Evolutionary conservation across 169 alveolate species (phyloP), one percentile per base, ranked within the genome.

Genomic region (Plasmodium blacklocki): DNA sequence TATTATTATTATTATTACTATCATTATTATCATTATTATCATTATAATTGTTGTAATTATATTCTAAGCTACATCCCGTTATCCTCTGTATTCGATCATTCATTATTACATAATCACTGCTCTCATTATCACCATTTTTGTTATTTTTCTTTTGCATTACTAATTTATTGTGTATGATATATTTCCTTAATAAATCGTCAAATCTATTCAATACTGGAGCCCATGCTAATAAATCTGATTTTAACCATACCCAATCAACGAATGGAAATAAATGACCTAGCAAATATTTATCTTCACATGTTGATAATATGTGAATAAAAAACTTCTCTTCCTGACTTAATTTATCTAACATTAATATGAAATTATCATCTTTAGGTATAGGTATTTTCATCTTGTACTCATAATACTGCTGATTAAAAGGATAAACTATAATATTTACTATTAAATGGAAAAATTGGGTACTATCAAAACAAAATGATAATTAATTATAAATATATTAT

Each of bases 241-340:
- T 93, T 47, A 88, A 90, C 96, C 96, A 94, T 26, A 94, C 94
- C 96, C 96, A 94, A 29, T 94, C 96, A n/a, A 95, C 89, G 54
- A 94, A 94, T 8, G 94, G 83, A 49, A 75, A 72, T 47, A 94
- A 88, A 70, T 94, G 96, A 21, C 76, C 68, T 78, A 76, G 58
- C 50, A 94, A 67, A 32, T 83, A 91, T 19, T 87, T 76, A 45
- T 63, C 62, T 14, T 78, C 88, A 74, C 95, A 94, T 43, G 95
- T 72, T 54, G 94, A 64, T 50, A 94, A 74, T 2, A 89, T 49
- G 75, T 93, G 93, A 18, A 94, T 93, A 88, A 66, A 94, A 67
- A 88, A 85, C 83, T 93, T 91, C 80, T 94, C 95, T 54, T 91
- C 92, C 21, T 92, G 86, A 93, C 93, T 92, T 21, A 94, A 89